Conservation (phyloP, 2,329 filamentous ascomycete species). For the Colletotrichum sp. region DNA sequence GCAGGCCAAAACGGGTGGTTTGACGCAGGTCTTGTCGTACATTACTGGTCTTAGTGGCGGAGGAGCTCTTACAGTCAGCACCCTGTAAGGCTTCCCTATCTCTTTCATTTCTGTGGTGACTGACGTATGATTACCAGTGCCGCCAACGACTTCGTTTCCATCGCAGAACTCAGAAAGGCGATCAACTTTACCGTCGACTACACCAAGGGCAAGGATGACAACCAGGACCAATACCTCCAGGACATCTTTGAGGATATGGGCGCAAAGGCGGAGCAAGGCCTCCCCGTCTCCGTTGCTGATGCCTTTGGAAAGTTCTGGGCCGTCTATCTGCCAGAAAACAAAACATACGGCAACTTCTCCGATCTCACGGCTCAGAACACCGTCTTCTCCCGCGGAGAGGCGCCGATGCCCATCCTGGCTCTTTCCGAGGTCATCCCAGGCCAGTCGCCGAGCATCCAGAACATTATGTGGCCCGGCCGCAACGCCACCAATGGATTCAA, state of each 20-base stretch:
- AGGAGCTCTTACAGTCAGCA: slow-evolving; percentile 28
- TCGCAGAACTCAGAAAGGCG: slow-evolving; percentile 16
- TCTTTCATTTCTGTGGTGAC: background rate
- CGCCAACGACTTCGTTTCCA: slow-evolving; percentile 30
- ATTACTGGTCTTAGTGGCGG: slow-evolving; percentile 31
- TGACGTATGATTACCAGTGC: slow-evolving; percentile 18
- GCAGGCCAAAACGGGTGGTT: slow-evolving; percentile 26
- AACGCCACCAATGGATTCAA: slow-evolving; percentile 32
- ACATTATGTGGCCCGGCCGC: slow-evolving; percentile 30
- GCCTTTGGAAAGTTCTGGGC: slow-evolving; percentile 33
- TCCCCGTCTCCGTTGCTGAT: slow-evolving; percentile 30
- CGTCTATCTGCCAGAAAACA: slow-evolving; percentile 23
- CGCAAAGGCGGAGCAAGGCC: slow-evolving; percentile 26
- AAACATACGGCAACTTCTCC: slow-evolving; percentile 27
- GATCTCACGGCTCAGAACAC: slow-evolving; percentile 22
- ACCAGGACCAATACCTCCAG: slow-evolving; percentile 19
- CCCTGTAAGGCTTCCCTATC: slow-evolving; percentile 22
- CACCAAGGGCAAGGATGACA: slow-evolving; percentile 12
- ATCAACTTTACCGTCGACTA: slow-evolving; percentile 29
- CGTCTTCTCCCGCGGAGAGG: slow-evolving; percentile 25
- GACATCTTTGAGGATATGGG: slow-evolving; percentile 26
- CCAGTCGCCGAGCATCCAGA: slow-evolving; percentile 28
- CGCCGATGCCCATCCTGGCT: slow-evolving; percentile 32
- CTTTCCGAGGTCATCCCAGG: slow-evolving; percentile 32
- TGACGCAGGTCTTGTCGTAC: slow-evolving; percentile 29